Conservation (phyloP, 202 grass and related monocot species). For the Musa balbisiana region DNA sequence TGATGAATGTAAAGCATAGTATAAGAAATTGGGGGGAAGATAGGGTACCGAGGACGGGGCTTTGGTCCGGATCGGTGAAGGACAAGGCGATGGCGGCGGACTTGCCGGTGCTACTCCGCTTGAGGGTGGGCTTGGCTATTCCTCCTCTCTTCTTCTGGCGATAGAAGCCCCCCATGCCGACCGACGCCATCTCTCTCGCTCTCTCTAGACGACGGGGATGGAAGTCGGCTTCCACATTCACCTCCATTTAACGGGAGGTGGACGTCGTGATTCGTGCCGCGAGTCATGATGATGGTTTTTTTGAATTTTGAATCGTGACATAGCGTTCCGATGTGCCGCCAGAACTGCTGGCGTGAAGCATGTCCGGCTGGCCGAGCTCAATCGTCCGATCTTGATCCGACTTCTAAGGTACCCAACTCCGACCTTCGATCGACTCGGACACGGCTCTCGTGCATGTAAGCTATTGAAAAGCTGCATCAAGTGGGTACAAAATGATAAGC, state of each 20-base stretch:
- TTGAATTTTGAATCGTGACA: neutral
- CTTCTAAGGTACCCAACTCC: too few relatives aligned
- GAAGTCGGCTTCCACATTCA: too few relatives aligned
- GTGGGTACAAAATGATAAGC: too few relatives aligned
- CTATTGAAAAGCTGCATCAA: too few relatives aligned
- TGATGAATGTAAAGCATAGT: neutral
- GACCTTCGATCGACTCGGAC: too few relatives aligned
- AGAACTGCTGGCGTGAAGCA: neutral
- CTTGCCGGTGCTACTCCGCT: slow-evolving; percentile 26
- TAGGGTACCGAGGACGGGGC: neutral
- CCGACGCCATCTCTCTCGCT: slow-evolving; percentile 22
- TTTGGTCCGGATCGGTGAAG: neutral
- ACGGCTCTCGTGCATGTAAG: too few relatives aligned
- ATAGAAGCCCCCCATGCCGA: slow-evolving; percentile 49
- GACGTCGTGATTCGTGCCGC: neutral
- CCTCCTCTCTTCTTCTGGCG: slow-evolving; percentile 46
- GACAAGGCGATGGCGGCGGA: neutral
- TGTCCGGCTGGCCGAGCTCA: neutral
- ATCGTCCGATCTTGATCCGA: too few relatives aligned
- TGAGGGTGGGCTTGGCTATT: slow-evolving; percentile 31
- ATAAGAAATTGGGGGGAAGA: neutral
- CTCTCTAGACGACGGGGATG: neutral
- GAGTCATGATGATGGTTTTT: neutral
- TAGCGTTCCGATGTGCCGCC: neutral
- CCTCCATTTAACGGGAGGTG: too few relatives aligned